phyloP scores from a whole-genome alignment of 495 filamentous ascomycete genomes.

The Alectoria sarmentosa region DNA sequence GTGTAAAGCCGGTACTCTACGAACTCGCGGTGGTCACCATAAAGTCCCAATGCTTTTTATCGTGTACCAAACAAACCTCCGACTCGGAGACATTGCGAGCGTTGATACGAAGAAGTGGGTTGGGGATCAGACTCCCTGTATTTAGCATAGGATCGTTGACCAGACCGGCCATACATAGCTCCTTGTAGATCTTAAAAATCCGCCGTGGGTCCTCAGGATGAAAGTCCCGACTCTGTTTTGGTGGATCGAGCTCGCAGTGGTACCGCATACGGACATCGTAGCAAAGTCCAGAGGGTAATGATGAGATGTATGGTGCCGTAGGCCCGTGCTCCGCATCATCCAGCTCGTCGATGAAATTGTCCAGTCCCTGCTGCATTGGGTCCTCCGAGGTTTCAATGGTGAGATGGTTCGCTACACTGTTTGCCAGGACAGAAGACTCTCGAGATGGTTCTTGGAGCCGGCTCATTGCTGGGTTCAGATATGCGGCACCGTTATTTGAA shows the following conservation, averaged over 20 bases:
- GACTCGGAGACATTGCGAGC: slow-evolving; percentile 65
- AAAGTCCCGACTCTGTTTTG: slow-evolving; percentile 48
- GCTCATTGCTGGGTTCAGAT: not conserved
- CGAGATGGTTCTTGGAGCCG: slow-evolving; percentile 9
- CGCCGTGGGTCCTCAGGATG: slow-evolving; percentile 92
- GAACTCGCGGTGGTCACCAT: slow-evolving; percentile 54
- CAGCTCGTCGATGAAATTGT: slow-evolving; percentile 15
- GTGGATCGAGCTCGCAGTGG: slow-evolving; percentile 71
- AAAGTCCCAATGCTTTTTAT: slow-evolving; percentile 66
- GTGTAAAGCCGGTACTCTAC: slow-evolving; percentile 26
- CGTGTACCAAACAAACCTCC: slow-evolving; percentile 76
- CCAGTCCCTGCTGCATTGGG: slow-evolving; percentile 8
- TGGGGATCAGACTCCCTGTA: slow-evolving; percentile 41
- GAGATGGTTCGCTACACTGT: slow-evolving; percentile 20
- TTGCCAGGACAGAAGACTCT: slow-evolving; percentile 19
- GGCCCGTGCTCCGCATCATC: slow-evolving; percentile 16
- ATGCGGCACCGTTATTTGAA: slow-evolving; percentile 5
- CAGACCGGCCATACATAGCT: slow-evolving; percentile 70
- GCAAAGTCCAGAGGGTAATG: slow-evolving; percentile 61
- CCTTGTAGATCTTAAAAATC: slow-evolving; percentile 83
- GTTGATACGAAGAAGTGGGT: slow-evolving; percentile 67
- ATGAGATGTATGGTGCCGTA: slow-evolving; percentile 18
- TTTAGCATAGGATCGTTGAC: slow-evolving; percentile 49
- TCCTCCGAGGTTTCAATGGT: slow-evolving; percentile 16
- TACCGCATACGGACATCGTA: slow-evolving; percentile 93